Evolutionary conservation across 2,329 filamentous ascomycete species (phyloP).

Genomic region (Phoma sp.): DNA sequence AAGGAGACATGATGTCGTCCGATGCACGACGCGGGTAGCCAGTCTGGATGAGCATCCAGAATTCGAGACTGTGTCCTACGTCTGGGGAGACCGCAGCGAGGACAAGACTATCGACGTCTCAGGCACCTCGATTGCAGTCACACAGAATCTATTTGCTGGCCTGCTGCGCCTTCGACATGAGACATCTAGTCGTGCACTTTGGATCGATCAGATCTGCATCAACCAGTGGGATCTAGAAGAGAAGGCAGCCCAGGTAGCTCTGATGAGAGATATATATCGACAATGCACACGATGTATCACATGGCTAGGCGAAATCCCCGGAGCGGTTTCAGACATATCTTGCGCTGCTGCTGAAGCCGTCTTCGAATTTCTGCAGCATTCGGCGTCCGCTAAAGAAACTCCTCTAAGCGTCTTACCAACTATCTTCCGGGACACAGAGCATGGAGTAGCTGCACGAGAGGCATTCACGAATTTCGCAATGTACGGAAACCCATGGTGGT

Average conservation of each 20-base stretch:
- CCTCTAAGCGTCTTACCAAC: slow-evolving; percentile 2
- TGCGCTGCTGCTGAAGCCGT: slow-evolving; percentile 13
- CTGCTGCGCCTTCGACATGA: slow-evolving; percentile 23
- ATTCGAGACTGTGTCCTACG: slow-evolving; percentile 30
- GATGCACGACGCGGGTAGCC: slow-evolving; percentile 11
- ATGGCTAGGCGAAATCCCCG: slow-evolving; percentile 31
- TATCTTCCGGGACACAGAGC: slow-evolving; percentile 8
- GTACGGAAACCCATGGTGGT: slow-evolving; percentile 29
- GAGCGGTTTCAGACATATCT: background rate
- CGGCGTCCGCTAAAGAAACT: slow-evolving; percentile 3
- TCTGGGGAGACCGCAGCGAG: slow-evolving; percentile 22
- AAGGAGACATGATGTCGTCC: background rate
- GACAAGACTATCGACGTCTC: slow-evolving; percentile 17
- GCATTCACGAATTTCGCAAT: slow-evolving; percentile 22
- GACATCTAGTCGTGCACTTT: slow-evolving; percentile 13
- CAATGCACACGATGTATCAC: slow-evolving; percentile 25
- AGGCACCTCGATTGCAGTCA: slow-evolving; percentile 10
- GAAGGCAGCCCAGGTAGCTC: slow-evolving; percentile 28
- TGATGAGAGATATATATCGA: slow-evolving; percentile 39
- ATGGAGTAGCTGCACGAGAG: slow-evolving; percentile 5
- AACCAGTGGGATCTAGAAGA: slow-evolving; percentile 33
- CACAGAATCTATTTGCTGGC: slow-evolving; percentile 23
- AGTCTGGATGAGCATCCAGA: slow-evolving; percentile 4
- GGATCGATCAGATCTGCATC: slow-evolving; percentile 41
- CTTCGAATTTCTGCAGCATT: slow-evolving; percentile 19